Percentiles rank a stretch among this genome's conserved stretches.
Evolutionary conservation across 768 basidiomycete species (phyloP).

Genomic region (Auricularia sp.): DNA sequence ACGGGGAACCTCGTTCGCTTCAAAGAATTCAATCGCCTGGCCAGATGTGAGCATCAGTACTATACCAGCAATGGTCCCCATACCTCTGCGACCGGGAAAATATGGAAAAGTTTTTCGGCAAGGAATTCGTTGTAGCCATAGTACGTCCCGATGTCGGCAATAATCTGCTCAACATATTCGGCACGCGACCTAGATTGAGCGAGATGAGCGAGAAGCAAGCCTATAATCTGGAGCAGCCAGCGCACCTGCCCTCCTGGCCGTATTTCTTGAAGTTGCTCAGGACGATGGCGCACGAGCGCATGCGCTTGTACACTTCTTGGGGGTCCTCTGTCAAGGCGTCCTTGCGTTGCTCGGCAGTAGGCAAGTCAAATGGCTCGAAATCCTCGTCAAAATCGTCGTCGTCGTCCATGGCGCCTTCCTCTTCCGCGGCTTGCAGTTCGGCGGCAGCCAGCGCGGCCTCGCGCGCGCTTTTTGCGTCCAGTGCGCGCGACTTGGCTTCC

Average conservation of each 20-base stretch:
- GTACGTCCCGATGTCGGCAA: slow-evolving; percentile 86
- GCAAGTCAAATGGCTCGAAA: slow-evolving; percentile 50
- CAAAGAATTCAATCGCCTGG: slow-evolving; percentile 96
- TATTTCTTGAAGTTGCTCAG: slow-evolving; percentile 62
- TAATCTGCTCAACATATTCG: slow-evolving; percentile 82
- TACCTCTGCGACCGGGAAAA: slow-evolving; percentile 90
- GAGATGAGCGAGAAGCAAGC: slow-evolving; percentile 3
- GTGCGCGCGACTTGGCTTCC: slow-evolving; percentile 67
- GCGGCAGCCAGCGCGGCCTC: slow-evolving; percentile 63
- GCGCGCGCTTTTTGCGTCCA: slow-evolving; percentile 55
- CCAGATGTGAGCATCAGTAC: slow-evolving; percentile 1
- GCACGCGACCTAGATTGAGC: slow-evolving; percentile 56
- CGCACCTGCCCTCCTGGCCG: slow-evolving; percentile 59
- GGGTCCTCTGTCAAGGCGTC: slow-evolving; percentile 62
- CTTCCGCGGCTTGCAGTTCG: slow-evolving; percentile 50
- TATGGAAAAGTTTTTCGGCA: slow-evolving; percentile 84
- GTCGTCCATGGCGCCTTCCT: slow-evolving; percentile 36
- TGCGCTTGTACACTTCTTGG: slow-evolving; percentile 65
- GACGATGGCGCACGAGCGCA: slow-evolving; percentile 66
- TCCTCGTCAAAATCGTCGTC: slow-evolving; percentile 36
- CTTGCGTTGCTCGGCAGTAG: slow-evolving; percentile 61
- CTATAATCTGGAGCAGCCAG: slow-evolving; percentile 8
- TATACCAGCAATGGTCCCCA: slow-evolving; percentile 12
- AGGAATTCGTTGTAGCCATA: slow-evolving; percentile 98
- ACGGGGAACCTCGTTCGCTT: slow-evolving; percentile 89